Evolutionary conservation across 495 filamentous ascomycete genomes (phyloP).

Genomic region (Rusavskia elegans): DNA sequence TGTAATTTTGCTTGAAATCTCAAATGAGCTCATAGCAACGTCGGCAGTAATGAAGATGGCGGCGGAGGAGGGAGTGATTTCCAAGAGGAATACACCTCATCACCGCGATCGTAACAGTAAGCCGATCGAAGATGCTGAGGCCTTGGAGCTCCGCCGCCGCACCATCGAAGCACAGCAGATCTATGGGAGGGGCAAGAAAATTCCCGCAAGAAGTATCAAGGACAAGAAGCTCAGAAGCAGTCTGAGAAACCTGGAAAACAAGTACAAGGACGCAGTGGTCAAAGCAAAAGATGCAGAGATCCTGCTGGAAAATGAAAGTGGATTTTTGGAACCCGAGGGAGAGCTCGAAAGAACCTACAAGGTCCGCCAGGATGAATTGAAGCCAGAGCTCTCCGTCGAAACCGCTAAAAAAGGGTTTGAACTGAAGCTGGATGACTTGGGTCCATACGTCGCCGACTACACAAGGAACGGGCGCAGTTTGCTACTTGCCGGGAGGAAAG

Average conservation of each 20-base stretch:
- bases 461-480: constrained; percentile 75
- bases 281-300: constrained; percentile 92
- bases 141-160: constrained; percentile 22
- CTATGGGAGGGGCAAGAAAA: constrained; percentile 71
- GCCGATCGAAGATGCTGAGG: constrained; percentile 1
- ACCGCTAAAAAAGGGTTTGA: constrained; percentile 88
- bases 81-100: neutral
- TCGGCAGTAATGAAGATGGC: neutral
- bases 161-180: constrained; percentile 48
- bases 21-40: too few relatives aligned
- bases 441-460: constrained; percentile 78
- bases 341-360: constrained; percentile 86
- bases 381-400: constrained; percentile 54
- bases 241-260: constrained; percentile 58
- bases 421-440: constrained; percentile 63
- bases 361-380: constrained; percentile 78
- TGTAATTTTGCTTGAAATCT: too few relatives aligned
- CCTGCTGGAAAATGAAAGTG: constrained; percentile 69
- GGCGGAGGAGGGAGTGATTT: neutral
- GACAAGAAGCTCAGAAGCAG: constrained; percentile 85
- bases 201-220: constrained; percentile 38
- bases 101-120: neutral
- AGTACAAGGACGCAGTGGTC: constrained; percentile 64
- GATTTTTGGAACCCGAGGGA: constrained; percentile 75
- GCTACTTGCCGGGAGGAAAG: constrained; percentile 74